A percentile compares a stretch with the other conserved stretches of the same genome.
Evolutionary conservation across 768 basidiomycete species (phyloP).

Genomic region (Leccinum fibrillosum): DNA sequence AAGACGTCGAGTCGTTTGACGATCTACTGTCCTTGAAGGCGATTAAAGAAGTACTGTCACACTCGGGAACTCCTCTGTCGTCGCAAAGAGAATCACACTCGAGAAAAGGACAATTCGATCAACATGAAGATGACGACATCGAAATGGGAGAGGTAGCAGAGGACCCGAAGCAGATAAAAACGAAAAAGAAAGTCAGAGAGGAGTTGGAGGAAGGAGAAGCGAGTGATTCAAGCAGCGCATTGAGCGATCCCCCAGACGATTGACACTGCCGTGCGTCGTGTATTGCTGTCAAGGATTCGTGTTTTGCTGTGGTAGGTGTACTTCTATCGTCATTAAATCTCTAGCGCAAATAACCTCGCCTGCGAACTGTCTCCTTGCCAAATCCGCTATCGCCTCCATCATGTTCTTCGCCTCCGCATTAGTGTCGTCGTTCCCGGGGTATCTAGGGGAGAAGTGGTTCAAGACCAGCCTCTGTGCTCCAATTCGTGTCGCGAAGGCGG

Average conservation of each 20-base stretch:
- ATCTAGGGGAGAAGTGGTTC: conserved; percentile 85
- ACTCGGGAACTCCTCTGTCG: conserved; percentile 28
- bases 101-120: conserved; percentile 22
- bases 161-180: conserved; percentile 45
- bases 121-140: conserved; percentile 59
- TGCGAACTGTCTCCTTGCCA: conserved; percentile 54
- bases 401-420: conserved; percentile 45
- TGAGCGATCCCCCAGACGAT: conserved; percentile 73
- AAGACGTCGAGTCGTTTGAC: conserved; percentile 34
- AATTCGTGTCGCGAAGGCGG: conserved; percentile 67
- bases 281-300: conserved; percentile 7
- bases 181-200: conserved; percentile 57
- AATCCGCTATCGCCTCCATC: conserved; percentile 59
- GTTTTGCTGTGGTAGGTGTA: conserved; percentile 35
- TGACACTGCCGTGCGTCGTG: conserved; percentile 14
- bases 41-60: conserved; percentile 34
- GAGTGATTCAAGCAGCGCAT: conserved; percentile 72
- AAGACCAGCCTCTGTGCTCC: conserved; percentile 61
- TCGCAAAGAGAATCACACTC: conserved; percentile 25
- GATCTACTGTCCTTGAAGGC: conserved; percentile 26
- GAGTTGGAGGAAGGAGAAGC: conserved; percentile 88
- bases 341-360: conserved; percentile 66
- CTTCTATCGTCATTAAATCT: conserved; percentile 71
- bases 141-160: conserved; percentile 93
- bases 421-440: conserved; percentile 61